phyloP scores from a whole-genome alignment of 805 yeast genomes.

The Kodamaea lidongshanica region DNA sequence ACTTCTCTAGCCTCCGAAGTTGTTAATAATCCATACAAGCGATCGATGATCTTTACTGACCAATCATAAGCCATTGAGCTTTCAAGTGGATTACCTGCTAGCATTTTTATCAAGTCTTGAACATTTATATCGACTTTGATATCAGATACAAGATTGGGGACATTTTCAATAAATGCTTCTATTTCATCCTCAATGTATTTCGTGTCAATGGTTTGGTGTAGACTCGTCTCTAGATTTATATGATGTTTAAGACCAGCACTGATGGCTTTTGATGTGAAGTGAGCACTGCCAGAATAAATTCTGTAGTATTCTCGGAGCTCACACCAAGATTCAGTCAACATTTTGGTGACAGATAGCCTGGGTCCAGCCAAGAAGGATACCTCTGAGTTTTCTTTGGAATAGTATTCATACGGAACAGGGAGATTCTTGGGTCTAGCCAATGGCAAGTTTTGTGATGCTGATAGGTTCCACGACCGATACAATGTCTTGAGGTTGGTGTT shows the following conservation, averaged over 20 bases:
- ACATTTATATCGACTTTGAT: not conserved
- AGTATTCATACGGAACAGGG: constrained; percentile 22
- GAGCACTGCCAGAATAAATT: constrained; percentile 40
- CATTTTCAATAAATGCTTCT: constrained; percentile 7
- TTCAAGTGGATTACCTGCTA: constrained; percentile 8
- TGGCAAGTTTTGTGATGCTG: constrained; percentile 3
- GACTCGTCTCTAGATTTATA: constrained; percentile 37
- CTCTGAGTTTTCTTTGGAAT: constrained; percentile 20
- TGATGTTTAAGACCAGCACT: constrained; percentile 45
- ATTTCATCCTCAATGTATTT: constrained; percentile 3
- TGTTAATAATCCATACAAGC: constrained; percentile 36
- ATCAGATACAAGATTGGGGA: not conserved
- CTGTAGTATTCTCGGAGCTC: constrained; percentile 53
- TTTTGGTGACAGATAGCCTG: constrained; percentile 53
- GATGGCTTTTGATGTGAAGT: constrained; percentile 30
- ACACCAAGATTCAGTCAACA: constrained; percentile 61
- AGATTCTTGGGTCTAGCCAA: too few relatives aligned
- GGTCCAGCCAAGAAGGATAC: constrained; percentile 19
- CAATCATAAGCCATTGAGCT: constrained; percentile 27
- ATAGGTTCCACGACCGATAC: constrained; percentile 5
- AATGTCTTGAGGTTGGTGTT: constrained; percentile 3
- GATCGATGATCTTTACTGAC: constrained; percentile 35
- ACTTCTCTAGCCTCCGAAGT: constrained; percentile 59
- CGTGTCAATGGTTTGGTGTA: constrained; percentile 35
- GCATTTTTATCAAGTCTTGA: constrained; percentile 1